Percentiles rank a stretch among this genome's conserved stretches.
These are phyloP conservation scores for Aphanomyces euteiches DNA, from an alignment of 352 stramenopile species.

Conservation along the genomic window DNA sequence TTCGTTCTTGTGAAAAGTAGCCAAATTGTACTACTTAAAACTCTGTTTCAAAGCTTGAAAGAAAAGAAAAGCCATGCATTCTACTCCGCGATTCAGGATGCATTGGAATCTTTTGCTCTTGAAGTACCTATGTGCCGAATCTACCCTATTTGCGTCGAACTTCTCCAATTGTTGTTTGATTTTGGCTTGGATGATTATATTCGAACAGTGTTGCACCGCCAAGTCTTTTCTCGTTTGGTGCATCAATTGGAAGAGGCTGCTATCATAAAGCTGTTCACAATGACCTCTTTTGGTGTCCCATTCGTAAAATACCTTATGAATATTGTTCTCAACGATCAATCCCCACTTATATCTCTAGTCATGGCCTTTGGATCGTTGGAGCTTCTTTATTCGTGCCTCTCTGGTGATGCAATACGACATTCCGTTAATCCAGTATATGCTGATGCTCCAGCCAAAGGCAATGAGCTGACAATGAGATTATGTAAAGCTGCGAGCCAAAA, in stretches of 20 bases:
- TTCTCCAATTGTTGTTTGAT: slow-evolving; percentile 46
- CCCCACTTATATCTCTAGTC: neutral
- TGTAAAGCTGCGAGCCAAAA: slow-evolving; percentile 81
- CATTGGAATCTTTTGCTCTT: slow-evolving; percentile 43
- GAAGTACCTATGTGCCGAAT: slow-evolving; percentile 23
- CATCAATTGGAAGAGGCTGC: slow-evolving; percentile 39
- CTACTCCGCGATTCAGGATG: slow-evolving; percentile 44
- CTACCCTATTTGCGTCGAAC: slow-evolving; percentile 25
- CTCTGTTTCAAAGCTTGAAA: slow-evolving; percentile 60
- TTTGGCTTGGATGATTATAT: slow-evolving; percentile 38
- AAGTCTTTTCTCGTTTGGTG: slow-evolving; percentile 51
- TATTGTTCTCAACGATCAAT: neutral
- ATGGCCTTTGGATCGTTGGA: slow-evolving; percentile 16
- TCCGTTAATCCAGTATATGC: slow-evolving; percentile 63
- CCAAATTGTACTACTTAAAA: slow-evolving; percentile 42
- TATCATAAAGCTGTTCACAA: slow-evolving; percentile 26
- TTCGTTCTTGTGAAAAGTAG: slow-evolving; percentile 53
- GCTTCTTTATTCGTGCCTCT: neutral
- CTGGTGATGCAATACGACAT: slow-evolving; percentile 40
- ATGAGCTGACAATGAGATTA: slow-evolving; percentile 78
- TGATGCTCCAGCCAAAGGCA: slow-evolving; percentile 66
- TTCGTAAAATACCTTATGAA: slow-evolving; percentile 9
- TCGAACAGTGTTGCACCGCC: slow-evolving; percentile 45
- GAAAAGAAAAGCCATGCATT: slow-evolving; percentile 61
- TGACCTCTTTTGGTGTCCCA: slow-evolving; percentile 30